Evolutionary conservation across 2,329 filamentous ascomycete species (phyloP).

Genomic region (Blastomyces emzantsi): DNA sequence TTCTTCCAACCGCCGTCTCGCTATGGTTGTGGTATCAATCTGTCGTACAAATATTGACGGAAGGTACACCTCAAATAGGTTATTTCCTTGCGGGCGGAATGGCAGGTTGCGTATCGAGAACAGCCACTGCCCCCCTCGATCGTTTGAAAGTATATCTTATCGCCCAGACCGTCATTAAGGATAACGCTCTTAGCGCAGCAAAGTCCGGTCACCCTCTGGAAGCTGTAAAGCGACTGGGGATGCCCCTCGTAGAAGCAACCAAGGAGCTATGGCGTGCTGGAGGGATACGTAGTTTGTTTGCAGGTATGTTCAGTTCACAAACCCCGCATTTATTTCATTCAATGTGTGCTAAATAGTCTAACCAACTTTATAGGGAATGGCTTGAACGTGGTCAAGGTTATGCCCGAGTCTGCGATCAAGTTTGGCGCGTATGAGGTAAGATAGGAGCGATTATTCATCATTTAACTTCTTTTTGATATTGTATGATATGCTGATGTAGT

Average conservation of each 20-base stretch:
- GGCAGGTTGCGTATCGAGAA: slow-evolving; percentile 89
- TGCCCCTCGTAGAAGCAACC: slow-evolving; percentile 63
- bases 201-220: slow-evolving; percentile 60
- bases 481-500: not conserved
- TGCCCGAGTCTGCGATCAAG: slow-evolving; percentile 97
- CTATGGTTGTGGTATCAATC: slow-evolving; percentile 38
- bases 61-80: slow-evolving; percentile 53
- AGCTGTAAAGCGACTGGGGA: slow-evolving; percentile 56
- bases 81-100: slow-evolving; percentile 95
- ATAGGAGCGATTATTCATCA: slow-evolving; percentile 7
- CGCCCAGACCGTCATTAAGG: slow-evolving; percentile 64
- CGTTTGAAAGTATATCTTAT: slow-evolving; percentile 96
- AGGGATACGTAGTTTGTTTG: slow-evolving; percentile 82
- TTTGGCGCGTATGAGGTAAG: slow-evolving; percentile 86
- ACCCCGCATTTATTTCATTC: slow-evolving; percentile 7
- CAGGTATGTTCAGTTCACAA: slow-evolving; percentile 52
- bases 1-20: slow-evolving; percentile 34
- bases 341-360: not conserved
- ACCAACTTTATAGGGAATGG: slow-evolving; percentile 62
- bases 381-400: slow-evolving; percentile 92
- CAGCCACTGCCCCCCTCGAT: slow-evolving; percentile 90
- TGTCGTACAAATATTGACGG: slow-evolving; percentile 40
- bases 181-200: slow-evolving; percentile 54
- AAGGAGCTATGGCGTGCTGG: slow-evolving; percentile 77
- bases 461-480: slow-evolving; percentile 10